Evolutionary conservation across 257 asterid genomes (phyloP).

Genomic region (Fraxinus americana): DNA sequence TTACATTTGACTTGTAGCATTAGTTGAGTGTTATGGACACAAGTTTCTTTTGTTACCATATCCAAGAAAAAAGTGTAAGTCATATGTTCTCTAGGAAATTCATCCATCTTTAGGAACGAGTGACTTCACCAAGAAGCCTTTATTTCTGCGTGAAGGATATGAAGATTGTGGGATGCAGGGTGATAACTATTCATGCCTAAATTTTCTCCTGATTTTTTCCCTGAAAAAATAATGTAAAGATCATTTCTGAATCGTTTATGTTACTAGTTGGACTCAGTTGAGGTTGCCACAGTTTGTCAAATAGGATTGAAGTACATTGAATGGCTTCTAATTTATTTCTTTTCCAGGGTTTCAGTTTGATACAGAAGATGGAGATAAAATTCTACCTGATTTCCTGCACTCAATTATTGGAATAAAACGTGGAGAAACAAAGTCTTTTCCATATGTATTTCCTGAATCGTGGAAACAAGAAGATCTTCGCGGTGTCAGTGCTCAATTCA

Average conservation of each 20-base stretch:
- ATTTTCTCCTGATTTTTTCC: not conserved
- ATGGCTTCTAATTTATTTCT: not conserved
- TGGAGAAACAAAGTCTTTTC: constrained; percentile 80
- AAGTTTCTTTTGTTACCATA: not conserved
- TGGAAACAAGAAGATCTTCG: constrained; percentile 93
- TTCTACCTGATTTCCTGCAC: constrained; percentile 80
- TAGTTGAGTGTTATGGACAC: not conserved
- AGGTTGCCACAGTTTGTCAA: not conserved
- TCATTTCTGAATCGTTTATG: not conserved
- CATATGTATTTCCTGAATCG: constrained; percentile 82
- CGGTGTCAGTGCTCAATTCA: constrained; percentile 83
- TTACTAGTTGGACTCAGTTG: not conserved
- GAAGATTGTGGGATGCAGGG: constrained; percentile 6
- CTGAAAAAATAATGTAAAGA: not conserved
- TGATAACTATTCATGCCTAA: not conserved
- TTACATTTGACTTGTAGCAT: not conserved
- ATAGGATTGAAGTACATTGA: constrained; percentile 1
- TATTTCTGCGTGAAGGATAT: not conserved
- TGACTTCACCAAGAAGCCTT: not conserved
- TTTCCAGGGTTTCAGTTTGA: constrained; percentile 87
- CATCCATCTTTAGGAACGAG: not conserved
- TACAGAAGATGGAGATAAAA: constrained; percentile 86
- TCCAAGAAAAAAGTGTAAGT: not conserved
- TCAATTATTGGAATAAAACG: constrained; percentile 65
- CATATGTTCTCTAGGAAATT: not conserved